These are phyloP conservation scores for Saksenaea oblongispora DNA, from an alignment of 371 early-diverging fungal species.

Conservation along the genomic window DNA sequence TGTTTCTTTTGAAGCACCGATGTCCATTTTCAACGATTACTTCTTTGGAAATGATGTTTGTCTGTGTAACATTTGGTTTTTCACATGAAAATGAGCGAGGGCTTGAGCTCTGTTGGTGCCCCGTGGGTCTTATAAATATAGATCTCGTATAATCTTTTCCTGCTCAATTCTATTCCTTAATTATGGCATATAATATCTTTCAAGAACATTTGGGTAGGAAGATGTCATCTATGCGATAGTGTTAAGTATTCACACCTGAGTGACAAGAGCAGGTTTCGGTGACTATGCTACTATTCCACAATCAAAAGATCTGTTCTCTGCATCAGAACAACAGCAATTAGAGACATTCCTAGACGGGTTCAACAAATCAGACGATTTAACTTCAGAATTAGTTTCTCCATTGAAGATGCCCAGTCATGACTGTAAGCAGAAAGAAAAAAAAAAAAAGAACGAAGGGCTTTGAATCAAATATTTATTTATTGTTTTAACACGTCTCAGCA, in stretches of 20 bases:
- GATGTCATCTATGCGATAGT: neutral
- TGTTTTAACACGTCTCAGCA: neutral
- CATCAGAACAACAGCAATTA: conserved; percentile 12
- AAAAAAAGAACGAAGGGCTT: neutral
- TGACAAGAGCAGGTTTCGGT: neutral
- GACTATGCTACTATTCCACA: neutral
- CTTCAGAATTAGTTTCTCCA: neutral
- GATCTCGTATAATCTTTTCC: neutral
- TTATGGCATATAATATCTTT: neutral
- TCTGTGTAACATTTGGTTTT: conserved; percentile 1
- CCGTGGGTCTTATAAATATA: neutral
- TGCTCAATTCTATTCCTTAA: neutral
- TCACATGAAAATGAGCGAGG: neutral
- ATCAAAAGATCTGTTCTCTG: conserved; percentile 8
- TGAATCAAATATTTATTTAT: neutral
- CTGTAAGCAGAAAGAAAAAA: neutral
- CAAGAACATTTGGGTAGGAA: neutral
- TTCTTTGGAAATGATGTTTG: neutral
- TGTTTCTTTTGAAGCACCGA: too few species aligned
- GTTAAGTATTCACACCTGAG: neutral
- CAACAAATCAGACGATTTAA: neutral
- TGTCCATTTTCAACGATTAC: too few species aligned
- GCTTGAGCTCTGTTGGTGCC: neutral
- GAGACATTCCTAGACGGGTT: conserved; percentile 16
- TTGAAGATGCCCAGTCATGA: neutral